These are phyloP conservation scores for Noccaea caerulescens DNA, from an alignment of 345 rosid species.

Conservation along the genomic window DNA sequence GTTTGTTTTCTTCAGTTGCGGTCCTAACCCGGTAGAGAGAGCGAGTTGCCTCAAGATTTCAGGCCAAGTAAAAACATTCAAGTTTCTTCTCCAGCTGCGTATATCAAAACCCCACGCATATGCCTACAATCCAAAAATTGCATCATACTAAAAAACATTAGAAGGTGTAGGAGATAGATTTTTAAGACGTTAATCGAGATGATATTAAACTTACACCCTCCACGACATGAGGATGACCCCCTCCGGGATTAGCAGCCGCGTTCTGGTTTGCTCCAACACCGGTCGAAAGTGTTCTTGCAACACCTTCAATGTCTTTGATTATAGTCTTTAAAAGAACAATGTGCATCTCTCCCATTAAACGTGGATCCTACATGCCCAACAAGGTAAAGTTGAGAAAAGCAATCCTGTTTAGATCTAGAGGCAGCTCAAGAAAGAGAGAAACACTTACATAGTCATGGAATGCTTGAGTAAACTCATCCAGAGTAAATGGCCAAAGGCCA, in stretches of 20 bases:
- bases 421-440: constrained; percentile 8
- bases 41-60: constrained; percentile 87
- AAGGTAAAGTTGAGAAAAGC: constrained; percentile 17
- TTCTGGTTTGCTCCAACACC: constrained; percentile 70
- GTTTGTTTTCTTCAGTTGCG: constrained; percentile 63
- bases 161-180: not conserved
- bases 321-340: constrained; percentile 68
- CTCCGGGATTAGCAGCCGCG: constrained; percentile 70
- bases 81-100: constrained; percentile 72
- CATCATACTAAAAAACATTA: constrained; percentile 16
- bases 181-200: no score
- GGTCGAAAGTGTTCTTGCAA: constrained; percentile 56
- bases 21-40: constrained; percentile 85
- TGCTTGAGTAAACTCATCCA: constrained; percentile 91
- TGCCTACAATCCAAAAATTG: constrained; percentile 53
- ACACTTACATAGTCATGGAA: constrained; percentile 81
- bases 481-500: constrained; percentile 90
- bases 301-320: constrained; percentile 88
- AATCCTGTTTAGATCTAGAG: not conserved
- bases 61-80: constrained; percentile 88
- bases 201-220: constrained; percentile 68
- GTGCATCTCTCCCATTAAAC: constrained; percentile 84
- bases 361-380: constrained; percentile 62
- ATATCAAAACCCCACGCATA: constrained; percentile 94
- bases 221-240: constrained; percentile 87